Base-by-base conservation (phyloP, 2,329 filamentous ascomycete genomes). In the Claviceps capensis region DNA sequence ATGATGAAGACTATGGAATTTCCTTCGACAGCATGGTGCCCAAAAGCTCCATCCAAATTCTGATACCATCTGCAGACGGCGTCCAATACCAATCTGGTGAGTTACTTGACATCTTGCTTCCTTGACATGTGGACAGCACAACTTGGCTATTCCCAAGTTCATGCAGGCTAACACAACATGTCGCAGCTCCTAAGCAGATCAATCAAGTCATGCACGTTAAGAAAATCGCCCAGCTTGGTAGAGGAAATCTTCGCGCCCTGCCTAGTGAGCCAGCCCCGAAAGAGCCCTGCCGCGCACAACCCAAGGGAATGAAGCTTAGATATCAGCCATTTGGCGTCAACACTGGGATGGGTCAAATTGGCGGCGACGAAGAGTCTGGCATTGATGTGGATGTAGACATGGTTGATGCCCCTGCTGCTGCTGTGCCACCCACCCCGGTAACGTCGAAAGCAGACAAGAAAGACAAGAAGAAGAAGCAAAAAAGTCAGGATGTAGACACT, bases 121-220 rank as follows among this genome's bases (percentile, higher is more conserved):
- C 30, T 34, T 34, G 30, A 4, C 30, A 34, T 34, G 30, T 34
- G 30, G 30, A 34, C 30, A 34, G 9, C 34, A n/a, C 1, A 11
- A 17, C 19, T n/a, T 11, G 30, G 30, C 30, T 9, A 34, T 11
- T 9, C 11, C 11, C 9, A 34, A 34, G 30, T 9, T 42, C 41
- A 42, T 22, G 17, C 17, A 42, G 23, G 23, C 49, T 60, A 46
- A 55, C 54, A 34, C 37, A 56, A 50, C 47, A 11, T 8, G 13
- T 17, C 16, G 19, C 22, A 67, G 65, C 59, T 50, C 51, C 62
- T 37, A 71, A 69, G 30, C 62, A 67, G 4, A 70, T 86, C 54
- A 72, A 79, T 45, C 76, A 78, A 52, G 79, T 80, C 5, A 69
- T 88, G 54, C 81, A 85, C 56, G 69, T 88, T 48, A 81, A 82